phyloP scores from a whole-genome alignment of 1,139 yeast genomes.

The Debaryomyces sp. region DNA sequence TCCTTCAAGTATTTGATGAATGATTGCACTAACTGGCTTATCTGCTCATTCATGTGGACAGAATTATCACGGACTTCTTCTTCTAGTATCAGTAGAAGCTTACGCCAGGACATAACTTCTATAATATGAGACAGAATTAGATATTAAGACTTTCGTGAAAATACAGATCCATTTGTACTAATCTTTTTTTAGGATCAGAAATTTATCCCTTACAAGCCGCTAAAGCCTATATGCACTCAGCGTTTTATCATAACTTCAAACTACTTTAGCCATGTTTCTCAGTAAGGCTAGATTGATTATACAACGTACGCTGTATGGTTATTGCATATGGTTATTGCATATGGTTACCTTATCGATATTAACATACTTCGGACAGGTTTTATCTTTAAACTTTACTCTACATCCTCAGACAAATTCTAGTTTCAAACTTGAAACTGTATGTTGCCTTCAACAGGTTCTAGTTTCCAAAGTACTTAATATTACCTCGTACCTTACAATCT shows the following conservation, averaged over 20 bases:
- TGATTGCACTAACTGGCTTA: slow-evolving; percentile 26
- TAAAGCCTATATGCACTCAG: not conserved
- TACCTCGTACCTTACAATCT: too few species aligned
- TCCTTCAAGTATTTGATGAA: slow-evolving; percentile 44
- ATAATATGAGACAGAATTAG: not conserved
- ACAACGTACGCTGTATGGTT: not conserved
- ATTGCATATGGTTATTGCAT: not conserved
- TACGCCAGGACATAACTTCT: not conserved
- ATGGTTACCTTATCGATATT: not conserved
- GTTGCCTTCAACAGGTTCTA: not conserved
- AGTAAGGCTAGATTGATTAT: not conserved
- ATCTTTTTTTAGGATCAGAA: slow-evolving; percentile 1
- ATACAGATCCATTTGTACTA: not conserved
- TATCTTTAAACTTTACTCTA: not conserved
- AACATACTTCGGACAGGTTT: not conserved
- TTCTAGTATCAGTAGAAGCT: slow-evolving; percentile 7
- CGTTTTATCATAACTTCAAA: not conserved
- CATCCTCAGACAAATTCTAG: not conserved
- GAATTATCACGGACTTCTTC: slow-evolving; percentile 7
- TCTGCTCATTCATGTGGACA: slow-evolving; percentile 21
- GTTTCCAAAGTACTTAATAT: not conserved
- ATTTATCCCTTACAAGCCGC: slow-evolving; percentile 8
- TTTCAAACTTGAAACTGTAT: not conserved
- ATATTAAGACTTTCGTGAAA: not conserved
- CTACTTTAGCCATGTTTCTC: not conserved